A percentile compares a stretch with the other conserved stretches of the same genome.
These are phyloP conservation scores for Naganishia antarctica DNA, from an alignment of 768 basidiomycete species.

Conservation along the genomic window DNA sequence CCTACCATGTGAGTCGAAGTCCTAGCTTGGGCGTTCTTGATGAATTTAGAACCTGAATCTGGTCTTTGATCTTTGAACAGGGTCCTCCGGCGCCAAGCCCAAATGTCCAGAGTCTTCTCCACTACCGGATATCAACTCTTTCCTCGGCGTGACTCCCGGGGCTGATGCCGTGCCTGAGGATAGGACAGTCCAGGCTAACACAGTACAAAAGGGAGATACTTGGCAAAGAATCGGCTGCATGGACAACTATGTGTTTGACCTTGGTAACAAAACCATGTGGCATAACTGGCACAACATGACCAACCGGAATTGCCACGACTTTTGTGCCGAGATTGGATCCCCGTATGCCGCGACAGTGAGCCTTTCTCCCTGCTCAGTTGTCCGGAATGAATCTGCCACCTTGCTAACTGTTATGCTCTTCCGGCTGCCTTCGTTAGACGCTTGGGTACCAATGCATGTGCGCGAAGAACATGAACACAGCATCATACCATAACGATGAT, in stretches of 20 bases:
- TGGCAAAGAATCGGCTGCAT: constrained; percentile 24
- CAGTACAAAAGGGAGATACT: neutral
- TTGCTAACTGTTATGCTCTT: too few relatives aligned
- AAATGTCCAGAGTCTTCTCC: neutral
- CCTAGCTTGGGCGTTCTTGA: neutral
- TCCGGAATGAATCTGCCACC: neutral
- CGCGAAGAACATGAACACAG: constrained; percentile 3
- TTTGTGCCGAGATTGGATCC: constrained; percentile 18
- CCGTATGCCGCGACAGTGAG: constrained; percentile 21
- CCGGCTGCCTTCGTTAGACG: neutral
- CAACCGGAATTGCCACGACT: constrained; percentile 21
- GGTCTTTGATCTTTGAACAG: neutral
- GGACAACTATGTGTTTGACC: constrained; percentile 8
- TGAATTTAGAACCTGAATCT: too few relatives aligned
- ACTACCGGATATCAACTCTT: constrained; percentile 8
- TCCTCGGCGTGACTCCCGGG: constrained; percentile 13
- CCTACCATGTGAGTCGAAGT: constrained; percentile 16
- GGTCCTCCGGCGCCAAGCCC: constrained; percentile 24
- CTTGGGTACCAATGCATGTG: constrained; percentile 21
- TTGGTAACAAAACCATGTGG: constrained; percentile 18
- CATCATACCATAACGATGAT: neutral
- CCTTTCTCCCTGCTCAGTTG: neutral
- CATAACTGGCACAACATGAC: constrained; percentile 18
- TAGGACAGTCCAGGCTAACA: neutral
- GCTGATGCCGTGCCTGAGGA: neutral